Evolutionary conservation across 805 yeast genomes (phyloP).

Genomic region (Wickerhamomyces xylosicus): DNA sequence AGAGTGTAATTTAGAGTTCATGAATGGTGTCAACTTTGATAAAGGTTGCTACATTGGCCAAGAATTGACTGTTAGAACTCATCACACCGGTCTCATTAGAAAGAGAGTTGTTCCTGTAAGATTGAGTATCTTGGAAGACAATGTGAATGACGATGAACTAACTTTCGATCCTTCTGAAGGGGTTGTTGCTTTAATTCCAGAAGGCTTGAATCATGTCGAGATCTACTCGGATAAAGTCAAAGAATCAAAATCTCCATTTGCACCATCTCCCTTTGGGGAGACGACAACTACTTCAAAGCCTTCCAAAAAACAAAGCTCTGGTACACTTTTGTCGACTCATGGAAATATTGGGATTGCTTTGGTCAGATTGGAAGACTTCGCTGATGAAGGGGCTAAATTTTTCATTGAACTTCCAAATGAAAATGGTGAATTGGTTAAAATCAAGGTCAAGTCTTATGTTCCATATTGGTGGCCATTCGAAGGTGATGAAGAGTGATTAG

Average conservation of each 20-base stretch:
- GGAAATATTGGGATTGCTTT: conserved; percentile 61
- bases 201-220: conserved; percentile 8
- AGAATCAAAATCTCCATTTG: conserved; percentile 12
- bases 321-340: conserved; percentile 44
- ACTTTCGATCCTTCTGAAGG: conserved; percentile 8
- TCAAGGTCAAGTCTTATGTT: conserved; percentile 39
- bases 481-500: conserved; percentile 2
- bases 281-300: conserved; percentile 4
- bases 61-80: conserved; percentile 85
- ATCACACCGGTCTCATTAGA: conserved; percentile 72
- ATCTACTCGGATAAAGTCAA: conserved; percentile 10
- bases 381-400: conserved; percentile 23
- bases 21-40: conserved; percentile 69
- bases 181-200: conserved; percentile 6
- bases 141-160: conserved; percentile 8
- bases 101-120: conserved; percentile 72
- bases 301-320: conserved; percentile 35
- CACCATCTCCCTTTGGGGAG: conserved; percentile 31
- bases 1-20: conserved; percentile 73
- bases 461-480: conserved; percentile 72
- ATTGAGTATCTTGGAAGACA: conserved; percentile 12
- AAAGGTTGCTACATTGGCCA: conserved; percentile 98
- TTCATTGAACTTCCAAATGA: conserved; percentile 20
- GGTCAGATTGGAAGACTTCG: conserved; percentile 37
- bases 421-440: conserved; percentile 12